Evolutionary conservation across 2,329 filamentous ascomycete species (phyloP), one percentile per base, ranked within the genome.

Genomic region (Ceratocystis diversiconidia): DNA sequence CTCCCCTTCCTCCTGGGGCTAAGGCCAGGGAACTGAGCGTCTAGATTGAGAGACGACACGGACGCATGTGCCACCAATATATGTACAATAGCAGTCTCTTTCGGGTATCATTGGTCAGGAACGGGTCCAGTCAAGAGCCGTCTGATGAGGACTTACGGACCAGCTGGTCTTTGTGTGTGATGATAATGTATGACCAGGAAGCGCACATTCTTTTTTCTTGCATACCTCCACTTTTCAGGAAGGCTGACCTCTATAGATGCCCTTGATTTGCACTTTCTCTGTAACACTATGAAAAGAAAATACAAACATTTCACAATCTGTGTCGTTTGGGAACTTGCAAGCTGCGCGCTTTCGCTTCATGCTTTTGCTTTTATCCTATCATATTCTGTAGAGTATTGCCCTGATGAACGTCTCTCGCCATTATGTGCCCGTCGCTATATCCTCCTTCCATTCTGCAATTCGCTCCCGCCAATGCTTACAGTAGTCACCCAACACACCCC

Each of bases 241-340:
- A 44, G 44, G 44, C 61, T 50, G 8, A 19, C 44, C 32, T 63
- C 44, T 32, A 50, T 41, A 63, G 61, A 41, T 32, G 62, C 65
- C 70, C 72, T 73, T 72, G 71, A 75, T 75, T 74, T 76, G 75
- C 72, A 76, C 75, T 70, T 73, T 44, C 43, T 48, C 62, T 69
- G 68, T 69, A 69, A 69, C 66, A 69, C 59, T 69, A 69, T 66
- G 67, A 64, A 65, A 64, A 41, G 12, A 69, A 66, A 61, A 69
- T 62, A 66, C 46, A 59, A 67, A 65, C 64, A 65, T 66, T 63
- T 62, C 60, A 50, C 59, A 62, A 15, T 48, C 62, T 15, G 48
- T 60, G 15, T 32, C 22, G 28, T 30, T 30, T 32, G 7, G 57
- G 36, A 3, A 17, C 6, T 8, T 48, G 22, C 12, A 25, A 28